Evolutionary conservation across 208 protist genomes (phyloP).

Genomic region (Angomonas ambiguus): DNA sequence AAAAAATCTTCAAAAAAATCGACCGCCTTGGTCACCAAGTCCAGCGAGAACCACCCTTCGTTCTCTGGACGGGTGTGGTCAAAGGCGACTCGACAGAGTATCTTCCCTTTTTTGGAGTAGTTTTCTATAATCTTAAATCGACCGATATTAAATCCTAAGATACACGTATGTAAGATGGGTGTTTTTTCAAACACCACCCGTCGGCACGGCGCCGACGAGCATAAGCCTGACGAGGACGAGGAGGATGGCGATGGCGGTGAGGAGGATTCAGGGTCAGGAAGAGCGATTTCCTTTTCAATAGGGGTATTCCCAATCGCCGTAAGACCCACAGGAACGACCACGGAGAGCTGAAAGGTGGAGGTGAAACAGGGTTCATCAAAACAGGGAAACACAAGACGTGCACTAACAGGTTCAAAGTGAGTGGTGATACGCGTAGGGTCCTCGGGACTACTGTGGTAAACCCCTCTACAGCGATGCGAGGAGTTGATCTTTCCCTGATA

Average conservation of each 20-base stretch:
- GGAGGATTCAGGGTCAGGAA: no score
- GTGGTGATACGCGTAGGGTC: constrained; percentile 45
- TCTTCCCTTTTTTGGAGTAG: constrained; percentile 21
- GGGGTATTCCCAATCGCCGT: constrained; percentile 50
- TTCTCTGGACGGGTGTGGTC: constrained; percentile 23
- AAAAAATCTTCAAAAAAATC: constrained; percentile 89
- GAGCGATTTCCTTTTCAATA: constrained; percentile 29
- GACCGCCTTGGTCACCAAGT: constrained; percentile 82
- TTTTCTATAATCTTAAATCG: constrained; percentile 87
- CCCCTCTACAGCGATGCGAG: constrained; percentile 14
- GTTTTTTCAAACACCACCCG: constrained; percentile 40
- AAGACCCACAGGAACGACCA: constrained; percentile 24
- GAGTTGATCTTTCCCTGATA: constrained; percentile 38
- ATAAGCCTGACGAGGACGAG: not conserved
- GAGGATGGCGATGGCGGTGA: no score
- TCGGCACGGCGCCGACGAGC: not conserved
- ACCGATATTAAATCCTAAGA: constrained; percentile 87
- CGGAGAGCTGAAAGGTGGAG: constrained; percentile 49
- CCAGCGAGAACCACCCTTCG: constrained; percentile 80
- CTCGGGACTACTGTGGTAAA: constrained; percentile 32
- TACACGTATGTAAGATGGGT: constrained; percentile 45
- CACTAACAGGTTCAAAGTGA: constrained; percentile 59
- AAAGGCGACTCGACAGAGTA: constrained; percentile 63
- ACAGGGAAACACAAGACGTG: constrained; percentile 56
- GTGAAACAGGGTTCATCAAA: constrained; percentile 66